Conservation (phyloP, 768 basidiomycete species). For the Serendipita indica region DNA sequence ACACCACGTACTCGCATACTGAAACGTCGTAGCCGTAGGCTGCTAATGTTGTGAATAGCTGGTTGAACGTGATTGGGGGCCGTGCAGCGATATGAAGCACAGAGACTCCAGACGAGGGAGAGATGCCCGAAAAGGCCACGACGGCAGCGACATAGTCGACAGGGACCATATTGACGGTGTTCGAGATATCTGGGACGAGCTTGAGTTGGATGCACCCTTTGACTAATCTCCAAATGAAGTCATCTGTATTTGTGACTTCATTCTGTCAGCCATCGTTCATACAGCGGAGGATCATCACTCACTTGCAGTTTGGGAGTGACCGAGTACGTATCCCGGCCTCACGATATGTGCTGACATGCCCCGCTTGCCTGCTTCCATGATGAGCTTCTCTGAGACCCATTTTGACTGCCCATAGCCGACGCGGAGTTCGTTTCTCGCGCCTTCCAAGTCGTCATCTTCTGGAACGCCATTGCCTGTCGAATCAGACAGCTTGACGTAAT, state of each 20-base stretch:
- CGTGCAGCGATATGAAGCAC: constrained; percentile 77
- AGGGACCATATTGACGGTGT: constrained; percentile 95
- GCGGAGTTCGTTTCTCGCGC: constrained; percentile 54
- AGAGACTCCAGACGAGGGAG: constrained; percentile 25
- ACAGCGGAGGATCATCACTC: constrained; percentile 19
- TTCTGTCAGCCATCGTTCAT: constrained; percentile 12
- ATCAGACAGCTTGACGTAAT: constrained; percentile 81
- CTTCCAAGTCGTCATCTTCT: constrained; percentile 81
- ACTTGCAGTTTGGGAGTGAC: constrained; percentile 81
- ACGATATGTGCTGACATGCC: constrained; percentile 78
- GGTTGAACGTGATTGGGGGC: constrained; percentile 82
- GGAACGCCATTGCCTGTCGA: constrained; percentile 46
- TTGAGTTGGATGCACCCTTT: constrained; percentile 99
- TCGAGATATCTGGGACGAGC: constrained; percentile 91
- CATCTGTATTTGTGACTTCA: constrained; percentile 93
- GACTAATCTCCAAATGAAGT: constrained; percentile 95
- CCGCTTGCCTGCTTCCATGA: constrained; percentile 79
- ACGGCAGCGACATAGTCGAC: constrained; percentile 90
- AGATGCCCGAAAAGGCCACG: constrained; percentile 53
- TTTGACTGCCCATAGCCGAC: constrained; percentile 96
- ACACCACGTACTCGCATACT: constrained; percentile 76
- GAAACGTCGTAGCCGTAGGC: constrained; percentile 68
- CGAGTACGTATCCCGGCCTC: constrained; percentile 91
- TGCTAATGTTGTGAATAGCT: constrained; percentile 54
- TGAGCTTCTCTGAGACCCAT: constrained; percentile 93